Percentiles rank a stretch among this genome's conserved stretches.
These are phyloP conservation scores for Pichia rugopelliculosa DNA, from an alignment of 805 yeast species.

Conservation along the genomic window DNA sequence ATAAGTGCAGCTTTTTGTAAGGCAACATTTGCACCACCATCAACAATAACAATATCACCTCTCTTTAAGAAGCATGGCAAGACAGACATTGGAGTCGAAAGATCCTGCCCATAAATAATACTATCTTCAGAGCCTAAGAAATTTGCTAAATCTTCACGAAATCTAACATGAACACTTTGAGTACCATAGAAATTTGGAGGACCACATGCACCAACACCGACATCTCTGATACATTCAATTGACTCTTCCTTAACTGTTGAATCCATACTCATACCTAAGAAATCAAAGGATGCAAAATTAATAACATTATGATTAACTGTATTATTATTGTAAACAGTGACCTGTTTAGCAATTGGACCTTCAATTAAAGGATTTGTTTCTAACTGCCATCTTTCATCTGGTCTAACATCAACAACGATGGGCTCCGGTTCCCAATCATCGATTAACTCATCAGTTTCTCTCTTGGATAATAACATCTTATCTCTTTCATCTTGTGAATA, in stretches of 20 bases:
- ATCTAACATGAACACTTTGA: conserved; percentile 79
- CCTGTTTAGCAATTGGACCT: conserved; percentile 39
- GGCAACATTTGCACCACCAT: conserved; percentile 64
- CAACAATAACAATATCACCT: conserved; percentile 89
- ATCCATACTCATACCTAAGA: conserved; percentile 52
- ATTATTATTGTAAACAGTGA: conserved; percentile 25
- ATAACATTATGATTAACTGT: conserved; percentile 32
- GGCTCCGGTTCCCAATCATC: conserved; percentile 94
- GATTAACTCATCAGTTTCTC: conserved; percentile 74
- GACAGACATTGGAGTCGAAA: conserved; percentile 78
- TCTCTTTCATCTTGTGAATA: conserved; percentile 70
- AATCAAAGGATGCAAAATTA: conserved; percentile 69
- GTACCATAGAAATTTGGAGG: conserved; percentile 97
- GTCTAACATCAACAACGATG: conserved; percentile 48
- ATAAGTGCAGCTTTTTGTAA: conserved; percentile 84
- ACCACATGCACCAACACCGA: conserved; percentile 98
- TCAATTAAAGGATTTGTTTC: conserved; percentile 55
- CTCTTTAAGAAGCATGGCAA: conserved; percentile 91
- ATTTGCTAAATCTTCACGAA: conserved; percentile 66
- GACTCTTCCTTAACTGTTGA: conserved; percentile 45
- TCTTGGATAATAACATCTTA: conserved; percentile 48
- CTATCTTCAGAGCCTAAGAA: conserved; percentile 73
- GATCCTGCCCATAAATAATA: conserved; percentile 89
- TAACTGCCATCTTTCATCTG: conserved; percentile 54
- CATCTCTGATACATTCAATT: conserved; percentile 47